phyloP scores from a whole-genome alignment of 192 early-diverging fungal species.

The Geranomyces variabilis region DNA sequence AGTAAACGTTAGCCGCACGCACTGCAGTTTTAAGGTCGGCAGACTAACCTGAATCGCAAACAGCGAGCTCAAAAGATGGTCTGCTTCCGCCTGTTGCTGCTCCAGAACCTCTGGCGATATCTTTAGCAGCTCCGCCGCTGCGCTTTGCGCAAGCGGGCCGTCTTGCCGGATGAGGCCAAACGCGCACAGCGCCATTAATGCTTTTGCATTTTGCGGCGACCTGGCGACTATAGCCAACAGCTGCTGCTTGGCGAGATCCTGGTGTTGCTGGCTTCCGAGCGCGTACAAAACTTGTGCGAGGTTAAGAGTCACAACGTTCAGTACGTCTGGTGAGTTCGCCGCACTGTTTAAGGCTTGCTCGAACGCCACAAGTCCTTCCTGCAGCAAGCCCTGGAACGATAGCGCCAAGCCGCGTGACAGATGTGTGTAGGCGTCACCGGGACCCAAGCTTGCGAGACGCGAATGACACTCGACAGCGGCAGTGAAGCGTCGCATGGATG shows the following conservation, averaged over 20 bases:
- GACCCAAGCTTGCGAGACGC: slow-evolving; percentile 35
- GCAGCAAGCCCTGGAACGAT: slow-evolving; percentile 70
- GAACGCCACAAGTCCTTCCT: slow-evolving; percentile 73
- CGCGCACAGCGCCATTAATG: slow-evolving; percentile 69
- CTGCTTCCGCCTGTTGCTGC: slow-evolving; percentile 24
- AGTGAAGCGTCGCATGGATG: slow-evolving; percentile 61
- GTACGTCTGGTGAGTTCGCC: slow-evolving; percentile 38
- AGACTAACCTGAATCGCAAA: slow-evolving; percentile 42
- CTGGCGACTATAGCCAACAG: slow-evolving; percentile 52
- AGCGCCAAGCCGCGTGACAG: slow-evolving; percentile 75
- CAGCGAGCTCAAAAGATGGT: slow-evolving; percentile 34
- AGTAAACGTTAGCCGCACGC: background rate
- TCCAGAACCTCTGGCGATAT: slow-evolving; percentile 33
- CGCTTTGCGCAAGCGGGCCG: slow-evolving; percentile 60
- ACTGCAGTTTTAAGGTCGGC: too few species aligned
- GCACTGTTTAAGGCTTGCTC: slow-evolving; percentile 66
- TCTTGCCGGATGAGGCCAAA: slow-evolving; percentile 71
- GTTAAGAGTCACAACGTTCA: slow-evolving; percentile 70
- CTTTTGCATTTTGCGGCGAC: slow-evolving; percentile 58
- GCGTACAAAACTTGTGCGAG: slow-evolving; percentile 91
- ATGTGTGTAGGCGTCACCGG: slow-evolving; percentile 21
- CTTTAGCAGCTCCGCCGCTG: slow-evolving; percentile 69
- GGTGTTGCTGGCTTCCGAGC: slow-evolving; percentile 76
- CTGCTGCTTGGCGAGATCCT: slow-evolving; percentile 71
- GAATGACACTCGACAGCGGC: slow-evolving; percentile 62